These are phyloP conservation scores for Backusella tarrabulga DNA, from an alignment of 192 early-diverging fungal genomes.

Conservation along the genomic window DNA sequence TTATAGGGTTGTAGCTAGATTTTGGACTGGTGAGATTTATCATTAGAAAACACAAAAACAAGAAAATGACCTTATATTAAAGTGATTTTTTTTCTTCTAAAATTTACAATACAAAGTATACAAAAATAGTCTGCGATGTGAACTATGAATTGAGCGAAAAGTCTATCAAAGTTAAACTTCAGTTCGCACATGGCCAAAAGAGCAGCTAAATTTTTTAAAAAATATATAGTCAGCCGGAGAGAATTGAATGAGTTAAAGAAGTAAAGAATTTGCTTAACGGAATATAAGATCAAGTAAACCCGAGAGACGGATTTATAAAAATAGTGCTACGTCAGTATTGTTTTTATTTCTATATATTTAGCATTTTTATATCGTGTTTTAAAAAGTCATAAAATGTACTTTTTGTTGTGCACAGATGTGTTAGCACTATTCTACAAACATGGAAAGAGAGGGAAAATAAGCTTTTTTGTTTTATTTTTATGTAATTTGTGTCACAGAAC, in stretches of 20 bases:
- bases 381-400: background rate
- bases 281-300: background rate
- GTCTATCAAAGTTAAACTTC: background rate
- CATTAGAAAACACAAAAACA: background rate
- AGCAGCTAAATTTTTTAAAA: background rate
- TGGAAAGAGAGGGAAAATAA: background rate
- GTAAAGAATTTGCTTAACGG: background rate
- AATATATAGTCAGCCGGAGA: background rate
- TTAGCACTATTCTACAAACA: background rate
- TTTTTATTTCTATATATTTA: background rate
- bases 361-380: background rate
- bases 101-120: background rate
- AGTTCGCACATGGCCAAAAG: background rate
- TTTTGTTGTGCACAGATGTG: background rate
- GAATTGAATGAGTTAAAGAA: background rate
- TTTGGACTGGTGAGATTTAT: background rate
- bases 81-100: background rate
- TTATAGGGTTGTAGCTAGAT: no score
- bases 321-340: background rate
- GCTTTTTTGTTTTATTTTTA: background rate
- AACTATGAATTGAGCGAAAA: background rate
- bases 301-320: background rate
- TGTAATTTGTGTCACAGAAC: background rate
- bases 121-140: background rate
- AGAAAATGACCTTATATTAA: no score